Evolutionary conservation across 129 eudicot species (phyloP).

Genomic region (Centrapalus pauciflorus): DNA sequence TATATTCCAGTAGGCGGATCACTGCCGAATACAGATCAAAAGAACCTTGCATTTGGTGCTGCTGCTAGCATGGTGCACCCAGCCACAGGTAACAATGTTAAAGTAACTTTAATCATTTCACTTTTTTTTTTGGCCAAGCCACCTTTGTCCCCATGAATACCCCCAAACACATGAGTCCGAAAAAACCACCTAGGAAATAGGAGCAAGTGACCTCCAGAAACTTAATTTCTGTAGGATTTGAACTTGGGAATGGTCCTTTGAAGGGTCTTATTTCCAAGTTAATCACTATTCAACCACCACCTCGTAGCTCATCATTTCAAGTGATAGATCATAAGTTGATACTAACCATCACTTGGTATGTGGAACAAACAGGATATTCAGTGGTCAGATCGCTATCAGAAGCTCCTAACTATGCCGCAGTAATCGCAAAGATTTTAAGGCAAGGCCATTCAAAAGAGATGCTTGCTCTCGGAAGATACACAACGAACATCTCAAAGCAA

Average conservation of each 20-base stretch:
- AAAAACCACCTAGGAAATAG: too few species aligned
- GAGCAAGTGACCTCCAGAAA: too few species aligned
- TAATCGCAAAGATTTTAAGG: slow-evolving; percentile 68
- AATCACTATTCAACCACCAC: too few species aligned
- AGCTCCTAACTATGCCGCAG: slow-evolving; percentile 92
- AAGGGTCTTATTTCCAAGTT: too few species aligned
- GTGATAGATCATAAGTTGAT: too few species aligned
- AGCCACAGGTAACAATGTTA: slow-evolving; percentile 72
- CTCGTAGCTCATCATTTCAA: too few species aligned
- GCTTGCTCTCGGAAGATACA: slow-evolving; percentile 28
- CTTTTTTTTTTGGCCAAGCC: too few species aligned
- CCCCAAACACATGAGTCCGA: too few species aligned
- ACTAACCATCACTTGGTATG: not conserved
- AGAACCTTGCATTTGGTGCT: slow-evolving; percentile 98
- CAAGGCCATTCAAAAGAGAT: slow-evolving; percentile 37
- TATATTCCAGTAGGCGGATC: slow-evolving; percentile 99
- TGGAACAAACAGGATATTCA: slow-evolving; percentile 68
- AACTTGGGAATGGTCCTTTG: too few species aligned
- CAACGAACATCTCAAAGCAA: slow-evolving; percentile 71
- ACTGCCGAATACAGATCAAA: slow-evolving; percentile 90
- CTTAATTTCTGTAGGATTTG: too few species aligned
- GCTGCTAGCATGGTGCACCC: slow-evolving; percentile 99
- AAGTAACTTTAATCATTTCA: too few species aligned
- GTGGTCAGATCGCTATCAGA: slow-evolving; percentile 96
- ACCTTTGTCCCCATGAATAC: too few species aligned